Evolutionary conservation across 768 basidiomycete genomes (phyloP).

Genomic region (Macrolepiota albuminosa): DNA sequence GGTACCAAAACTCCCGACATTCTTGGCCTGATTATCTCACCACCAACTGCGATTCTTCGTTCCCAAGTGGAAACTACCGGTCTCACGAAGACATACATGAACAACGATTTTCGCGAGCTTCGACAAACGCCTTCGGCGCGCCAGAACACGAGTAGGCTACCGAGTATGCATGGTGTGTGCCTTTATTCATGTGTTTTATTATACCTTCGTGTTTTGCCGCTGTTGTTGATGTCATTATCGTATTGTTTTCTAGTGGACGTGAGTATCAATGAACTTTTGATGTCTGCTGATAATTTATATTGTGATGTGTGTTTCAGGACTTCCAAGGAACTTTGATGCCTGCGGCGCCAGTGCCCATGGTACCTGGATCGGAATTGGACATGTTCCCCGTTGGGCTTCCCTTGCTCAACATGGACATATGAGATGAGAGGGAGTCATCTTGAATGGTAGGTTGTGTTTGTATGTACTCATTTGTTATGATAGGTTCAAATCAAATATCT

Average conservation of each 20-base stretch:
- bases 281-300: constrained; percentile 10
- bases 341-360: constrained; percentile 2
- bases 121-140: constrained; percentile 63
- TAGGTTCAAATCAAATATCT: background rate
- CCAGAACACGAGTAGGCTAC: constrained; percentile 81
- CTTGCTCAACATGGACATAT: constrained; percentile 11
- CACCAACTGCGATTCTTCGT: constrained; percentile 56
- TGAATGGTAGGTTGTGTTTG: background rate
- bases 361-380: constrained; percentile 9
- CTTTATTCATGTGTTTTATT: background rate
- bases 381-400: constrained; percentile 9
- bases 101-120: constrained; percentile 79
- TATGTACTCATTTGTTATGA: background rate
- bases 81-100: constrained; percentile 76
- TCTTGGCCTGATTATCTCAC: constrained; percentile 56
- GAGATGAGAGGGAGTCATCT: background rate
- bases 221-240: background rate
- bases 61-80: constrained; percentile 60
- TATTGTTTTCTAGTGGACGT: constrained; percentile 30
- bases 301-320: constrained; percentile 6
- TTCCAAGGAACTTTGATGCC: constrained; percentile 10
- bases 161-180: constrained; percentile 73
- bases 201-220: background rate
- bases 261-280: constrained; percentile 30
- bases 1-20: constrained; percentile 41